Base-by-base conservation (phyloP, 2,329 filamentous ascomycete species). In the Achaetomium macrosporum region DNA sequence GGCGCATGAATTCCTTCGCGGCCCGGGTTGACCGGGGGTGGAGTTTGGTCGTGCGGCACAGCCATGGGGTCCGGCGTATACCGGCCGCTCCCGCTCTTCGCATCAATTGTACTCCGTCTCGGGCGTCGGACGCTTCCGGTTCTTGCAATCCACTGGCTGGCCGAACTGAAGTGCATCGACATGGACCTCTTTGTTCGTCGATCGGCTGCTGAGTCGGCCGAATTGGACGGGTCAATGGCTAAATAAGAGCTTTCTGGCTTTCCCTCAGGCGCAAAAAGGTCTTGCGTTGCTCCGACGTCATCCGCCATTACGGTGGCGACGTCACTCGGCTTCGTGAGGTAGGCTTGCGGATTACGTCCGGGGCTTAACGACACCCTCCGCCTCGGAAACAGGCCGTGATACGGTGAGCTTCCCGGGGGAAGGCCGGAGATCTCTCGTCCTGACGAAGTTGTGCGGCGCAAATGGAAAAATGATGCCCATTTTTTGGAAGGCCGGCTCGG, bases 391-490 rank as follows among this genome's bases (percentile, higher is more conserved):
- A 50, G 62, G 60, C 55, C 71, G 62, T 52, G 67, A 61, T 61
- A 65, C 64, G 54, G 57, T 43, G 65, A 66, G 53, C 59, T 63
- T 30, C 73, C 69, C 20, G 53, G 59, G 2, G 61, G 54, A 29
- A 65, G 57, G 8, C 64, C 61, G 1, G 63, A 56, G 30, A 60
- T 60, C 16, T 63, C 62, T 19, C 68, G 65, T 17, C 62, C 59
- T 11, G 61, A 50, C 7, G 64, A 53, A 41, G 60, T 62, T 15
- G 64, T 62, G 39, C 71, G 66, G 42, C 65, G 71, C 9, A 70
- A 67, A 61, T 83, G 79, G 61, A 82, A 82, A 60, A 79, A 82
- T 0, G 80, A 83, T n/a, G 71, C 71, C 79, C 79, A 82, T 42
- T 60, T 66, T 17, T 56, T 41, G 16, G 55, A 33, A 40, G 53